phyloP scores from a whole-genome alignment of 495 filamentous ascomycete genomes.

The Podospora comata region DNA sequence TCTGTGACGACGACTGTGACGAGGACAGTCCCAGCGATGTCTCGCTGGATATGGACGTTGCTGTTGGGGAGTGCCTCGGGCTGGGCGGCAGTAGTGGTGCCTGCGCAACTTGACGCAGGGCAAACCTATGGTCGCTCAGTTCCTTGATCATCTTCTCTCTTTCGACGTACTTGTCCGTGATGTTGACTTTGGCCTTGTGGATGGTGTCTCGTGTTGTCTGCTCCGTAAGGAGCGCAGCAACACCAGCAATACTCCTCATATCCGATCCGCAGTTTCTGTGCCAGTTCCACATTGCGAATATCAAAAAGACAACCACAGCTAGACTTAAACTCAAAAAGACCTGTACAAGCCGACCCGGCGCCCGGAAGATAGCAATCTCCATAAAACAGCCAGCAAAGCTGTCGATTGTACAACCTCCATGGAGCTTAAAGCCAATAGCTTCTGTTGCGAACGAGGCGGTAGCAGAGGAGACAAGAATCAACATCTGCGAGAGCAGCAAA shows the following conservation, averaged over 20 bases:
- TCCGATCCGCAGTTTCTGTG: neutral
- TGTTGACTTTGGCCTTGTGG: neutral
- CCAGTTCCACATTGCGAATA: neutral
- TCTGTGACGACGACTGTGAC: neutral
- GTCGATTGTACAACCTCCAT: neutral
- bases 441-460: neutral
- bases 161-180: neutral
- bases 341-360: neutral
- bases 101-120: neutral
- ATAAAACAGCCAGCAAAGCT: neutral
- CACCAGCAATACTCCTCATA: neutral
- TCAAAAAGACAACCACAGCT: neutral
- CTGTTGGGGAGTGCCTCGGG: neutral
- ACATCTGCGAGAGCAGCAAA: neutral
- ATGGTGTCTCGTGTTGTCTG: neutral
- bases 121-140: neutral
- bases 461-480: neutral
- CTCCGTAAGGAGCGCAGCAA: neutral
- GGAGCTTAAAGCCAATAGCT: neutral
- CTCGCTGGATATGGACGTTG: neutral
- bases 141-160: neutral
- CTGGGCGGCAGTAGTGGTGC: neutral
- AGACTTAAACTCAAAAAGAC: neutral
- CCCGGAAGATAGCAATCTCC: neutral
- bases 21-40: neutral